Evolutionary conservation across 1,284 basidiomycete genomes (phyloP), one percentile per base, ranked within the genome.

Genomic region (Tilletiaria anomala): DNA sequence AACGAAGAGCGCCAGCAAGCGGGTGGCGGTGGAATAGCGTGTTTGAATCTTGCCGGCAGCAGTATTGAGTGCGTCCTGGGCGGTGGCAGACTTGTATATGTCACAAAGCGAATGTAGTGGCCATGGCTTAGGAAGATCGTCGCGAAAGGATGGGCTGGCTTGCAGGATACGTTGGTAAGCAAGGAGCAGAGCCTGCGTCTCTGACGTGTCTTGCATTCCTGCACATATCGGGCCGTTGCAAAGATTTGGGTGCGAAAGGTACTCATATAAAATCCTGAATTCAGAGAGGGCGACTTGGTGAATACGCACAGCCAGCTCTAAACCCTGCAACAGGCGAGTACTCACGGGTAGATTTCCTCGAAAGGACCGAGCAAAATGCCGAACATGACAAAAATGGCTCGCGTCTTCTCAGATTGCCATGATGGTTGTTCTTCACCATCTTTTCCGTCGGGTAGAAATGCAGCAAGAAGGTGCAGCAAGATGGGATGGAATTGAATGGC

Each of bases 331-430:
- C 17, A 34, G n/a, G 8, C 22, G 22, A 19, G 35, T 2, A 52
- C 59, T 32, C 24, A 60, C 60, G 58, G 56, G 37, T 61, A 54
- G 10, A 60, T 36, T 17, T 61, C 56, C 5, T 61, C 52, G 34
- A 56, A 60, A 17, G 56, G 42, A 23, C 45, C 42, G 15, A 68
- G 38, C 1, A 68, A 44, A 4, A 44, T 39, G 1, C 54, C 53
- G 16, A 67, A 32, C 2, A 58, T 56, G 22, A 33, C 34, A 20
- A 46, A 54, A 22, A 56, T 51, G 24, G 42, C 41, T 35, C 45
- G 46, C 18, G 48, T 45, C 15, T 44, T 44, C 1, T 37, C 33
- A 8, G 35, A 24, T n/a, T 47, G 43, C 8, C 50, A 43, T 17
- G 18, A 18, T 14, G 10, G 2, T 11, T 24, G 14, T 23, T 3